Evolutionary conservation across 495 filamentous ascomycete species (phyloP).

Genomic region (Talaromyces borbonicus): DNA sequence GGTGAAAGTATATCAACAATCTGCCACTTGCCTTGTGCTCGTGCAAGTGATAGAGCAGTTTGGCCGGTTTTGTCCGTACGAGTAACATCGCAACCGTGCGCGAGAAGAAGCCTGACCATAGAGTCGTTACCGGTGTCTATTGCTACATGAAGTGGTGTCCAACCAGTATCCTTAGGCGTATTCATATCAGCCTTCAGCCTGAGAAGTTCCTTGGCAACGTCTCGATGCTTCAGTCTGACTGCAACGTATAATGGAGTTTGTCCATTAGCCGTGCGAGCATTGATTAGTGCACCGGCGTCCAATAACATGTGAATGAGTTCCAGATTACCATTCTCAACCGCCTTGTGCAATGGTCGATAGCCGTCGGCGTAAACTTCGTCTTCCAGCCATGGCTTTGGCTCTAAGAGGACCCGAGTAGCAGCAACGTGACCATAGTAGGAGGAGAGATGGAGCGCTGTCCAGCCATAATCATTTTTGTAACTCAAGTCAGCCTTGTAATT

Average conservation of each 20-base stretch:
- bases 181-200: slow-evolving; percentile 16
- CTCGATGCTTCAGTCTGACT: neutral
- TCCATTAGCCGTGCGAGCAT: neutral
- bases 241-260: slow-evolving; percentile 4
- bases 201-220: slow-evolving; percentile 13
- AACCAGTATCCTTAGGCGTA: slow-evolving; percentile 11
- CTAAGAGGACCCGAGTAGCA: neutral
- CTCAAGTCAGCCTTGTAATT: slow-evolving; percentile 29
- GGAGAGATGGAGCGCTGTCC: slow-evolving; percentile 28
- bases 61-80: slow-evolving; percentile 6
- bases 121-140: slow-evolving; percentile 24
- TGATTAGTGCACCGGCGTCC: slow-evolving; percentile 22
- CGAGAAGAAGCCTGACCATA: slow-evolving; percentile 28
- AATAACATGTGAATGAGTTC: slow-evolving; percentile 31
- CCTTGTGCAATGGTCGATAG: slow-evolving; percentile 22
- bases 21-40: neutral
- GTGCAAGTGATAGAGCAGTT: neutral
- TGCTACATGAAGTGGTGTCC: slow-evolving; percentile 30
- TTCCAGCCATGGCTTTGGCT: neutral
- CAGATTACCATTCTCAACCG: slow-evolving; percentile 25
- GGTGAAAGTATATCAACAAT: neutral
- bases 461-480: slow-evolving; percentile 18
- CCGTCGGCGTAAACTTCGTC: neutral
- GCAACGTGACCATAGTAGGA: neutral
- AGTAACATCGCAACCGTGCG: slow-evolving; percentile 30